A percentile compares a stretch with the other conserved stretches of the same genome.
phyloP scores from a whole-genome alignment of 2,329 filamentous ascomycete species.

The Pyricularia sp. region DNA sequence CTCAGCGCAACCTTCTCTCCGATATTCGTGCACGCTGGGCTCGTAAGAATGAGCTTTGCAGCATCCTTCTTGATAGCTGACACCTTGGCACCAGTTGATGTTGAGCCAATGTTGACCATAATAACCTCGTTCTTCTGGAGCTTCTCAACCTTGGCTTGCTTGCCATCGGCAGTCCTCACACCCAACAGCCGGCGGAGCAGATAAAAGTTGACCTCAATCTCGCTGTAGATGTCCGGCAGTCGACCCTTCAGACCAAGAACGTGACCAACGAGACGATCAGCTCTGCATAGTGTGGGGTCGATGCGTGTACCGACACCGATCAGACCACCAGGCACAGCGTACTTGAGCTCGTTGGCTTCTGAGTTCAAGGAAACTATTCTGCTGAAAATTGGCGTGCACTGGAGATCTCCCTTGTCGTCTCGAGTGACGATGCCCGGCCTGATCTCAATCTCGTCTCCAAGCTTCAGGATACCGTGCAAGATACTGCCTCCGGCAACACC shows the following conservation, averaged over 20 bases:
- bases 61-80: constrained; percentile 95
- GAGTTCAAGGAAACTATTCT: constrained; percentile 91
- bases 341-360: constrained; percentile 96
- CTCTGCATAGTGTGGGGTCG: constrained; percentile 94
- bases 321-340: constrained; percentile 90
- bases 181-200: constrained; percentile 84
- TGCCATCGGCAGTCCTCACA: constrained; percentile 95
- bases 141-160: constrained; percentile 99
- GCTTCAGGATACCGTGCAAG: constrained; percentile 88
- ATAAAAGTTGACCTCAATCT: constrained; percentile 99
- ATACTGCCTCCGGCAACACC: constrained; percentile 97
- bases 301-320: constrained; percentile 98
- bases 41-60: constrained; percentile 85
- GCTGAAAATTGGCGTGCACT: constrained; percentile 95
- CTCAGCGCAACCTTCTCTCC: constrained; percentile 96
- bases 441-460: constrained; percentile 97
- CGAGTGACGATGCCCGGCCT: constrained; percentile 95
- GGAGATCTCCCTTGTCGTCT: constrained; percentile 83
- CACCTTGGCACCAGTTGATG: constrained; percentile 94
- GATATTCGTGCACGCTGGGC: constrained; percentile 89
- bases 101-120: constrained; percentile 99
- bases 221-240: constrained; percentile 92
- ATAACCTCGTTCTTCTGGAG: constrained; percentile 96
- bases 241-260: constrained; percentile 89
- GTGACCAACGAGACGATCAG: constrained; percentile 96